Evolutionary conservation across 2,329 filamentous ascomycete species (phyloP).

Genomic region (Didymella keratinophila): DNA sequence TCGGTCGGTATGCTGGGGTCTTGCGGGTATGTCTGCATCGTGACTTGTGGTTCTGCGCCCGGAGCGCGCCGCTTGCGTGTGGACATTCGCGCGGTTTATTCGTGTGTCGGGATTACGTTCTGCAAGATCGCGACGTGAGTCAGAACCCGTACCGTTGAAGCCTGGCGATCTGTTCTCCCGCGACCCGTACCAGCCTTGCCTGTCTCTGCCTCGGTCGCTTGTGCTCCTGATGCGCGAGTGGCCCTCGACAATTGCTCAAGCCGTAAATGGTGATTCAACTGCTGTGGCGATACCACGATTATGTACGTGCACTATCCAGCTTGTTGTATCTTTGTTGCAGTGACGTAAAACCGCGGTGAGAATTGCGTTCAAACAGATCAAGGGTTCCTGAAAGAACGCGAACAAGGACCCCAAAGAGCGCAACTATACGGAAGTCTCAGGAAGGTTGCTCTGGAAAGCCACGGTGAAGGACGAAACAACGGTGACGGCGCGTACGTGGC

Average conservation of each 20-base stretch:
- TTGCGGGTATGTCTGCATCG: slow-evolving; percentile 60
- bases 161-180: not conserved
- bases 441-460: slow-evolving; percentile 6
- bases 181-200: slow-evolving; percentile 10
- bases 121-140: slow-evolving; percentile 1
- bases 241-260: not conserved
- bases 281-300: slow-evolving; percentile 15
- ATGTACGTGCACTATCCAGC: slow-evolving; percentile 23
- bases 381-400: slow-evolving; percentile 25
- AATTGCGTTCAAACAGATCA: slow-evolving; percentile 29
- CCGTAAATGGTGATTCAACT: not conserved
- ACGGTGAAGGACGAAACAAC: not conserved
- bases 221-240: not conserved
- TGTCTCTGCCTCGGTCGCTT: slow-evolving; percentile 7
- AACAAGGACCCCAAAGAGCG: slow-evolving; percentile 12
- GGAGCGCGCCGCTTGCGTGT: slow-evolving; percentile 76
- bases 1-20: slow-evolving; percentile 50
- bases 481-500: not conserved
- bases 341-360: slow-evolving; percentile 21
- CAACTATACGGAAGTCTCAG: slow-evolving; percentile 1
- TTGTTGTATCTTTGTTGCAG: slow-evolving; percentile 28
- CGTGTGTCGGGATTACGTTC: not conserved
- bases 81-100: slow-evolving; percentile 34
- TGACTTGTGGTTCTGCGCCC: slow-evolving; percentile 70
- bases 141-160: slow-evolving; percentile 10